These are phyloP conservation scores for Ustilago shanxiensis DNA, from an alignment of 1,284 basidiomycete genomes.

Conservation along the genomic window DNA sequence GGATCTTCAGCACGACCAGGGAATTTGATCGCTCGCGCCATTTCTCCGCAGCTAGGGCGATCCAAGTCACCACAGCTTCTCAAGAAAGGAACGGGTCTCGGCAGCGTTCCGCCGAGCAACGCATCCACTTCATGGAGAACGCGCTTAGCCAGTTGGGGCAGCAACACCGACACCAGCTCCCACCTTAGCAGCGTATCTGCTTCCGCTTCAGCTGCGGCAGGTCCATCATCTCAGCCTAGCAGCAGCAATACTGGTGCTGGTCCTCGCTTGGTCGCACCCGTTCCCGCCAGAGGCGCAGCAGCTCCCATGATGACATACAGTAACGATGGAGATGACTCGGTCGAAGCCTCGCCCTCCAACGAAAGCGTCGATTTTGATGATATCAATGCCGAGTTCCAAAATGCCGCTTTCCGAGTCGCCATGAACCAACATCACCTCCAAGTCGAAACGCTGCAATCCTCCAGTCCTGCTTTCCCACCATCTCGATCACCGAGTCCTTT, in stretches of 20 bases:
- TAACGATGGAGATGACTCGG: constrained; percentile 19
- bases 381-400: constrained; percentile 31
- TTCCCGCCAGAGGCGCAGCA: constrained; percentile 28
- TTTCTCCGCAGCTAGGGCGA: constrained; percentile 33
- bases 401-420: constrained; percentile 24
- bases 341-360: constrained; percentile 23
- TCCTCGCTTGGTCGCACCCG: constrained; percentile 32
- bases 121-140: constrained; percentile 29
- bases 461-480: background rate
- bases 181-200: constrained; percentile 19
- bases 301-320: constrained; percentile 14
- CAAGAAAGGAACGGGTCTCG: constrained; percentile 7
- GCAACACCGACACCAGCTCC: constrained; percentile 5
- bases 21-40: constrained; percentile 35
- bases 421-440: constrained; percentile 4
- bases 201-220: constrained; percentile 9
- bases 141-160: constrained; percentile 37
- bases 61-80: constrained; percentile 22
- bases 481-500: constrained; percentile 17
- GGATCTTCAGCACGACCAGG: constrained; percentile 2
- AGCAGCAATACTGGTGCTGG: too few species aligned
- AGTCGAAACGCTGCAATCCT: background rate
- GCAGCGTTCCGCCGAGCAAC: constrained; percentile 9
- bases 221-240: background rate
- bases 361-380: constrained; percentile 39